Base-by-base conservation (phyloP, 176 grass and related monocot species). In the Melocanna baccifera region DNA sequence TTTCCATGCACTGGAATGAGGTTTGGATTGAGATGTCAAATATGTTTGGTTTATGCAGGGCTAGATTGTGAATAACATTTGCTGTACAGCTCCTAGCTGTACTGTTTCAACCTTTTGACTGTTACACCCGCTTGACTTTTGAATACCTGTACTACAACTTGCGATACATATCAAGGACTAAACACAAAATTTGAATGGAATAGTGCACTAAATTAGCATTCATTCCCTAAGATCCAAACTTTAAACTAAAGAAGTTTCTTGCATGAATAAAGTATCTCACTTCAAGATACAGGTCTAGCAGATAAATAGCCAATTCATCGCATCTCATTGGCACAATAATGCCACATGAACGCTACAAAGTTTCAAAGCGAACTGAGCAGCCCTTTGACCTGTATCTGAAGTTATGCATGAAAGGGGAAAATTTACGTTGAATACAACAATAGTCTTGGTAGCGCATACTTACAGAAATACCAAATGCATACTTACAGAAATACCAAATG, bases 31-130 rank as follows among this genome's bases (percentile, higher is more conserved):
- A 59, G 19, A 57, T 51, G 13, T 72, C 57, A 55, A 66, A 66
- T 64, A 36, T 62, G 40, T 53, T 83, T 43, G 39, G 14, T 79
- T 88, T 79, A 28, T 83, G 30, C 25, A 51, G 58, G 14, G 37
- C 58, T 84, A 73, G 46, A 78, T 56, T 64, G 8, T 45, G 43
- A 63, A 34, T 88, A 34, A 34, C 23, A 56, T 19, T 85, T 65
- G 23, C 47, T 73, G 67, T 56, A 45, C 76, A 71, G 64, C 56
- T 4, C 69, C 48, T 65, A 75, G 13, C 14, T 36, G 40, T 34
- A 68, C 37, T 47, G 1, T 57, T 81, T 56, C 1, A 81, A 81
- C 69, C 20, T 81, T 73, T 67, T n/a, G 37, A 58, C 19, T 65
- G 42, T 42, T 73, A 65, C 10, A 18, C 22, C 23, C 52, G 19